These are phyloP conservation scores for Dendrobium chrysotoxum DNA, from an alignment of 106 monocot species.

Conservation along the genomic window DNA sequence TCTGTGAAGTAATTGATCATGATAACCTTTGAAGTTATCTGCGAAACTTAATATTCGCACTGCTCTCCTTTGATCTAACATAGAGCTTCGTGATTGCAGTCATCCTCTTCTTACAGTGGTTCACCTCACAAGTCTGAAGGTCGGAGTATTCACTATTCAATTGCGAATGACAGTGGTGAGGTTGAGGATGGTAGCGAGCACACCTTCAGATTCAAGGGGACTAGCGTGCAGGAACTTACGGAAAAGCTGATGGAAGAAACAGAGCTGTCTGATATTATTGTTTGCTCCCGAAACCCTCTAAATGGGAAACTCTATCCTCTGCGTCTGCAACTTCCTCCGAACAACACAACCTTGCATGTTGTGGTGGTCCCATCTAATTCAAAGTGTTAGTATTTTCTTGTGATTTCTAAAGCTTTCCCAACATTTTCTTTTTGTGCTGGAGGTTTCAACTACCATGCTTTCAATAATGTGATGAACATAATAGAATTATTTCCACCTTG, in stretches of 20 bases:
- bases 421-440: not conserved
- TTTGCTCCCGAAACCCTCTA: constrained; percentile 56
- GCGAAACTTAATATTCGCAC: not conserved
- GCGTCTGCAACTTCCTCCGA: constrained; percentile 63
- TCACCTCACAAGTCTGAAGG: constrained; percentile 60
- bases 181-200: constrained; percentile 32
- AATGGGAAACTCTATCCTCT: constrained; percentile 54
- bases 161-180: constrained; percentile 49
- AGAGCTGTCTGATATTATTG: constrained; percentile 39
- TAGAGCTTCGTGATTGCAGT: constrained; percentile 23
- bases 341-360: constrained; percentile 51
- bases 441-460: not conserved
- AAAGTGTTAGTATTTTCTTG: constrained; percentile 32
- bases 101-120: constrained; percentile 24
- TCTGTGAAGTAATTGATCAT: not conserved
- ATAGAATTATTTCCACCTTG: not conserved
- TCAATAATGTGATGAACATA: not conserved
- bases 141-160: constrained; percentile 48
- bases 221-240: constrained; percentile 49
- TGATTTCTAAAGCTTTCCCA: not conserved
- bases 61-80: too few species aligned
- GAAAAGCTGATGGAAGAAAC: constrained; percentile 56
- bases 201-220: constrained; percentile 53
- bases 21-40: not conserved
- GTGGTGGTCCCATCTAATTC: constrained; percentile 53